Base-by-base conservation (phyloP, 2,329 filamentous ascomycete species). In the Pseudopithomyces maydicus region DNA sequence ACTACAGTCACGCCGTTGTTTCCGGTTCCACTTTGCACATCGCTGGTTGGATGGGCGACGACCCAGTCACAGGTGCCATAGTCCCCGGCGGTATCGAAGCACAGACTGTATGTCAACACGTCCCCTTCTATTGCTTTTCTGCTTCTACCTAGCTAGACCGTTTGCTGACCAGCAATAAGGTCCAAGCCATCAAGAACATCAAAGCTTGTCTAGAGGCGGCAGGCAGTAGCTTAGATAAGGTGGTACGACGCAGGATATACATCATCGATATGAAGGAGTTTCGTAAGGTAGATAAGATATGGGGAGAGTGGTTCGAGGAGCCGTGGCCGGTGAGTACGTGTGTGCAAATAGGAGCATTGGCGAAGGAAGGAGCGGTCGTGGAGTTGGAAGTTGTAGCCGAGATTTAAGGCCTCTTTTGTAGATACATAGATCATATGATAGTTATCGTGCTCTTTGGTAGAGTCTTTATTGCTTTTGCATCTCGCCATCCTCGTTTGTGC, bases 241-340 rank as follows among this genome's bases (percentile, higher is more conserved):
- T 45, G 4, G 50, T 53, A 26, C 20, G 50, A 17, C 29, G 39
- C 29, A 17, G 50, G 39, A 53, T 53, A 22, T 53, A 53, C 23
- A 53, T 53, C 8, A 45, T 53, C 6, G 50, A 53, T 45, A 53
- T 53, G 50, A 45, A 45, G 22, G 39, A 53, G 50, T 53, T 53
- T 45, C 17, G 50, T 2, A 53, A 45, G 19, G 50, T 53, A 39
- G 50, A 53, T 36, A 35, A 15, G 38, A 22, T 53, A 3, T 53
- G 50, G 50, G 50, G 22, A 2, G 33, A 53, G 39, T 53, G 41
- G 39, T 45, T 53, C 19, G 39, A 35, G 6, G 39, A 44, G 20
- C 50, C 50, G 32, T 53, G 29, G 23, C 50, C 50, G 17, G 50
- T 53, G n/a, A 53, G 50, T 45, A 53, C 50, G 12, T 53, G 50